Base-by-base conservation (phyloP, 495 filamentous ascomycete genomes). In the Hypoxylon trugodes region DNA sequence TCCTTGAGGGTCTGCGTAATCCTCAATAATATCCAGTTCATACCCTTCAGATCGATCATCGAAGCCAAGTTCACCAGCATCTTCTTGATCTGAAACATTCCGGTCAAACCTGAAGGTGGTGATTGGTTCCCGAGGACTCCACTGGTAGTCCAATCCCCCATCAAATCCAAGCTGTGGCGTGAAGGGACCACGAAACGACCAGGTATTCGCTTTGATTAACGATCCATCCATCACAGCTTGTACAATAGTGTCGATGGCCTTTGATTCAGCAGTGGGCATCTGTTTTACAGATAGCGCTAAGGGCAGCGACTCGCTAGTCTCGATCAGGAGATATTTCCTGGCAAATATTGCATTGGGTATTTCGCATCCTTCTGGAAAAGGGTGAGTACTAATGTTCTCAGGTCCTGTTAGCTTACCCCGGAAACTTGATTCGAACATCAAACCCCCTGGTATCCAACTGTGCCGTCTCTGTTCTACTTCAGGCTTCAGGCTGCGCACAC, bases 161-260 rank as follows among this genome's bases (percentile, higher is more conserved):
- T 74, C 71, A 56, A 72, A 74, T 1, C 67, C 61, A 26, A 74
- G 65, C 46, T 74, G 69, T 0, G 71, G 71, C 1, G 71, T 74
- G 19, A 74, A 72, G 1, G 71, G 71, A 0, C 71, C 71, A 6
- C 69, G 66, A 43, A 72, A 74, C 9, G 42, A 61, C 69, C 74
- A 66, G 15, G 51, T 9, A n/a, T 55, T 43, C 43, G 53, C 26
- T 52, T 45, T 69, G 16, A 53, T 69, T 16, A 71, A 35, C 10
- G 73, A 25, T n/a, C 74, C 75, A 6, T 59, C 52, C 19, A 59
- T 69, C 37, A 79, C 43, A 47, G 83, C 38, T 43, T 82, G 45
- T 78, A 79, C 68, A 58, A 77, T 48, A 52, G 79, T 47, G 69
- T 80, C 43, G 63, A 78, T 55, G 10, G 73, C 46, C 57, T 81